These are phyloP conservation scores for Tetrapisispora pingtungensis DNA, from an alignment of 805 yeast species.

Conservation along the genomic window DNA sequence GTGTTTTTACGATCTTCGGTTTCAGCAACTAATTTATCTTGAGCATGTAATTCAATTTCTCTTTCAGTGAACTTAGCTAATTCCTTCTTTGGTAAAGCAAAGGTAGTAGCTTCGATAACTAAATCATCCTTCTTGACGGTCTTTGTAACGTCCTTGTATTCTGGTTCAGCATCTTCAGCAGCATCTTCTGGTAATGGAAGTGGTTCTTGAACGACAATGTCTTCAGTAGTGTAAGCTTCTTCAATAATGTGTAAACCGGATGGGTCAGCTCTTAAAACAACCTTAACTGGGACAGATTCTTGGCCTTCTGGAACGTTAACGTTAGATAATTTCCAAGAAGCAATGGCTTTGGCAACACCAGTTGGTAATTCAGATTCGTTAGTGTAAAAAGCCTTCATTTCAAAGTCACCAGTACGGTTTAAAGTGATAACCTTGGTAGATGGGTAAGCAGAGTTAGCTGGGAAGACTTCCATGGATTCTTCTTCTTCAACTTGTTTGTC, in stretches of 20 bases:
- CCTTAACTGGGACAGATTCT: slow-evolving; percentile 67
- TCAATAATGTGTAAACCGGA: slow-evolving; percentile 89
- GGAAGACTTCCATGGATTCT: slow-evolving; percentile 90
- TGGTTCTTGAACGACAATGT: slow-evolving; percentile 78
- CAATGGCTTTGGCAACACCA: slow-evolving; percentile 55
- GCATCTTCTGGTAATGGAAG: slow-evolving; percentile 43
- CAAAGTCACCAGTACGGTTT: slow-evolving; percentile 81
- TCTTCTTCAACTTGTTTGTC: slow-evolving; percentile 84
- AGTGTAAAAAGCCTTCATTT: slow-evolving; percentile 77
- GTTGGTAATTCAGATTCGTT: slow-evolving; percentile 59
- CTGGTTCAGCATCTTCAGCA: slow-evolving; percentile 60
- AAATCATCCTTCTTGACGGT: slow-evolving; percentile 83
- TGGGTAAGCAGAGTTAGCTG: slow-evolving; percentile 84
- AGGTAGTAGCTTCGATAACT: slow-evolving; percentile 46
- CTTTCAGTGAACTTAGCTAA: slow-evolving; percentile 60
- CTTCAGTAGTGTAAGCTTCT: slow-evolving; percentile 88
- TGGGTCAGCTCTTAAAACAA: slow-evolving; percentile 92
- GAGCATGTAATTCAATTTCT: slow-evolving; percentile 74
- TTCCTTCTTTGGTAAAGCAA: slow-evolving; percentile 45
- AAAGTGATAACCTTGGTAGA: slow-evolving; percentile 87
- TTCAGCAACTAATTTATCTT: slow-evolving; percentile 93
- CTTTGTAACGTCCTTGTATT: slow-evolving; percentile 82
- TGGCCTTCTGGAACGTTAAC: slow-evolving; percentile 69
- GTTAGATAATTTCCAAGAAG: slow-evolving; percentile 79
- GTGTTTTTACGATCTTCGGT: slow-evolving; percentile 98